Conservation (phyloP, 306 rosid genomes). For the Cucumis hystrix region DNA sequence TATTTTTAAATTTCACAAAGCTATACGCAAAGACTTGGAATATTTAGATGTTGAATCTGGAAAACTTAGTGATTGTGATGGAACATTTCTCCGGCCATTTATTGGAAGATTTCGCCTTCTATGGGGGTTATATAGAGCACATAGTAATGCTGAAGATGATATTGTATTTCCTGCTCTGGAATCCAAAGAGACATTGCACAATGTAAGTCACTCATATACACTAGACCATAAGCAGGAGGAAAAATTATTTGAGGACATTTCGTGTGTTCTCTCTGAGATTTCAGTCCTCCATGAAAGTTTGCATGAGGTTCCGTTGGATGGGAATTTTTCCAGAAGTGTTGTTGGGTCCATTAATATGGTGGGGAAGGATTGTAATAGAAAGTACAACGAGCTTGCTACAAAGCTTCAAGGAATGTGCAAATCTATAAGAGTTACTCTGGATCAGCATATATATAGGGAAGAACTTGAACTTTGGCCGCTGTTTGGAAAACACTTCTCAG, state of each 20-base stretch:
- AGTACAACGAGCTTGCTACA: constrained; percentile 77
- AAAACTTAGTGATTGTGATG: constrained; percentile 81
- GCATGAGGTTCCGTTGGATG: constrained; percentile 26
- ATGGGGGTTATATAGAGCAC: constrained; percentile 99
- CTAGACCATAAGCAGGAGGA: constrained; percentile 97
- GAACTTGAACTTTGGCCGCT: constrained; percentile 97
- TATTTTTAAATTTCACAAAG: constrained; percentile 95
- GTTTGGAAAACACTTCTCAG: constrained; percentile 83
- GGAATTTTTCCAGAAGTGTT: constrained; percentile 25
- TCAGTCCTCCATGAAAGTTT: constrained; percentile 61
- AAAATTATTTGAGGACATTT: constrained; percentile 75
- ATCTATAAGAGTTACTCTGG: constrained; percentile 79
- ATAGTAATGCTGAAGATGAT: constrained; percentile 98
- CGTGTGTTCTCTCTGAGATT: constrained; percentile 74
- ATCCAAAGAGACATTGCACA: constrained; percentile 95
- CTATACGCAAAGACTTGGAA: constrained; percentile 95
- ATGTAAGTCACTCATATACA: constrained; percentile 90
- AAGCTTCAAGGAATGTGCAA: constrained; percentile 99
- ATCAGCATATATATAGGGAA: constrained; percentile 96
- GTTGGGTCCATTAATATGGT: constrained; percentile 20
- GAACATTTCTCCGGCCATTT: constrained; percentile 56
- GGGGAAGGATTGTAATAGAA: constrained; percentile 34
- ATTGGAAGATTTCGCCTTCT: constrained; percentile 89
- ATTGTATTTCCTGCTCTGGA: constrained; percentile 95
- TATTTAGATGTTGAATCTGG: constrained; percentile 97